A percentile compares a stretch with the other conserved stretches of the same genome.
phyloP scores from a whole-genome alignment of 495 filamentous ascomycete species.

The Aspergillus cavernicola region DNA sequence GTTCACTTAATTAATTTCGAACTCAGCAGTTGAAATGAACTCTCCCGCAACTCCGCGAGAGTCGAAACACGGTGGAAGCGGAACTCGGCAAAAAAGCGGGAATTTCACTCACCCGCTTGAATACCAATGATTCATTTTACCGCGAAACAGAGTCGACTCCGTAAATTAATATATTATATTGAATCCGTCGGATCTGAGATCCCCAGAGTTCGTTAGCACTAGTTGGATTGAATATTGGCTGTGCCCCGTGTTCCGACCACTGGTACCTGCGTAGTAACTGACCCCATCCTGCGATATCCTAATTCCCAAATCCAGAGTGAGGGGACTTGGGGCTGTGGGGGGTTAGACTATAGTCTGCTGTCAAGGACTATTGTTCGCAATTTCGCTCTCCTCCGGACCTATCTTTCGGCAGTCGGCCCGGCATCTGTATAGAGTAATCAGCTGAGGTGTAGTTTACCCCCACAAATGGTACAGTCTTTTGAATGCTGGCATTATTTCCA shows the following conservation, averaged over 20 bases:
- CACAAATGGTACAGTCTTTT: not conserved
- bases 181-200: not conserved
- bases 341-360: no score
- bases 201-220: constrained; percentile 4
- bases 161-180: no score
- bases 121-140: no score
- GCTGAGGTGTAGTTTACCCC: constrained; percentile 13
- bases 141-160: no score
- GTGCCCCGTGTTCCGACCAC: constrained; percentile 12
- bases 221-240: not conserved
- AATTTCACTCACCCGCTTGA: no score
- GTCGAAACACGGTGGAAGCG: no score
- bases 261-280: constrained; percentile 23
- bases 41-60: no score
- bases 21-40: no score
- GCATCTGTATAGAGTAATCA: constrained; percentile 11
- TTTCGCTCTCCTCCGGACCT: not conserved
- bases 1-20: no score
- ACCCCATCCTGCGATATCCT: constrained; percentile 17
- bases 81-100: no score
- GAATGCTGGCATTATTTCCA: no score
- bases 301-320: constrained; percentile 9
- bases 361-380: not conserved
- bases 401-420: constrained; percentile 18
- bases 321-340: constrained; percentile 14